Evolutionary conservation across 495 filamentous ascomycete species (phyloP).

Genomic region (Podospora australis): DNA sequence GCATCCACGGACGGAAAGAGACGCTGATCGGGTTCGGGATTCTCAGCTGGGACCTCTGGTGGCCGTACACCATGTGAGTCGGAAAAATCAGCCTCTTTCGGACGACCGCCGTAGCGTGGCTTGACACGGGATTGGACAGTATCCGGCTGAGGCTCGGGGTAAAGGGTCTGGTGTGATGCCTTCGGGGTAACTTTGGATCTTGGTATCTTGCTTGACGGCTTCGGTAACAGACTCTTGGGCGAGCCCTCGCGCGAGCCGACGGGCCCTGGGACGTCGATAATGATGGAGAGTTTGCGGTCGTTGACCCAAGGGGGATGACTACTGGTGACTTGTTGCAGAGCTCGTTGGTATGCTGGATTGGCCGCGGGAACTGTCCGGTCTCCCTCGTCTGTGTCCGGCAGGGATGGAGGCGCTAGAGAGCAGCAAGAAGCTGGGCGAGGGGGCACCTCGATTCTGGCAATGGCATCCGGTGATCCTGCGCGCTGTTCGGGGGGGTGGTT

Average conservation of each 20-base stretch:
- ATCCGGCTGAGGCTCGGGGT: conserved; percentile 10
- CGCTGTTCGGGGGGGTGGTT: conserved; percentile 3
- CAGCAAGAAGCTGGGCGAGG: not conserved
- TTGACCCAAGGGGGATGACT: conserved; percentile 10
- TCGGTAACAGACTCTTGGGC: not conserved
- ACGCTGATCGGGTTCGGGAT: conserved; percentile 4
- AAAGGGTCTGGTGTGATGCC: conserved; percentile 1
- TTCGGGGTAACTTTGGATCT: not conserved
- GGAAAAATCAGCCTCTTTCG: conserved; percentile 11
- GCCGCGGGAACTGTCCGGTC: not conserved
- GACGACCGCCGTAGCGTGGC: conserved; percentile 7
- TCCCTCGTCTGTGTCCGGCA: not conserved
- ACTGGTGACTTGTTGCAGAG: conserved; percentile 5
- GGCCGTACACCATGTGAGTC: conserved; percentile 4
- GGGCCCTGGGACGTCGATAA: not conserved
- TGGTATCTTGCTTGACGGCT: not conserved
- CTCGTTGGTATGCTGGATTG: conserved; percentile 7
- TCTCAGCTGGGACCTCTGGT: not conserved
- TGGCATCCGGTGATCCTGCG: not conserved
- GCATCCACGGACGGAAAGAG: conserved; percentile 16
- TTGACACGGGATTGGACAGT: conserved; percentile 5
- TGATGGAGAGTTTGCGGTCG: not conserved
- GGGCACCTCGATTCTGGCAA: not conserved
- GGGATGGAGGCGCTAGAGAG: conserved; percentile 1
- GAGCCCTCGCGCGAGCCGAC: conserved; percentile 1